These are phyloP conservation scores for Colletotrichum agaves DNA, from an alignment of 2,329 filamentous ascomycete genomes.

Conservation along the genomic window DNA sequence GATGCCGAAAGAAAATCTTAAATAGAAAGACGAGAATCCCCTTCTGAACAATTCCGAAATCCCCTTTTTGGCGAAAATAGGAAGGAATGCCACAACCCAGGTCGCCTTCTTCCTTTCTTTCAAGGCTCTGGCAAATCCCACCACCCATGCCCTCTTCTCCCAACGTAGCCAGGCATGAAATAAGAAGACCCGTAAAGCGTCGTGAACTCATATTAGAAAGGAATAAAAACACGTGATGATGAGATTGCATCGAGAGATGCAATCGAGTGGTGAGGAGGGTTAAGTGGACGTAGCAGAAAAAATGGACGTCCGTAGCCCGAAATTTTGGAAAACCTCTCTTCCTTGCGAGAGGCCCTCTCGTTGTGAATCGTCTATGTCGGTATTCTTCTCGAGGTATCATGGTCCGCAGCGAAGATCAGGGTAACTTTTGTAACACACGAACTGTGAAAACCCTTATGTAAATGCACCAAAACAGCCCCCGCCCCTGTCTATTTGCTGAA, in stretches of 20 bases:
- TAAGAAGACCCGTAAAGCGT: slow-evolving; percentile 34
- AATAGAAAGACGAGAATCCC: slow-evolving; percentile 29
- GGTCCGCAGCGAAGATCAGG: slow-evolving; percentile 53
- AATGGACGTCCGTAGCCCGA: slow-evolving; percentile 45
- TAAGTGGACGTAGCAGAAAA: slow-evolving; percentile 45
- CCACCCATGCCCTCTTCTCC: slow-evolving; percentile 7
- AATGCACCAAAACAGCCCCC: slow-evolving; percentile 59
- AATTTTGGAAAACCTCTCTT: slow-evolving; percentile 41
- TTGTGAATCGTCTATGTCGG: slow-evolving; percentile 56
- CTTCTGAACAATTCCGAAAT: slow-evolving; percentile 35
- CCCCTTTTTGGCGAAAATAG: slow-evolving; percentile 29
- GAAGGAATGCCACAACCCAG: slow-evolving; percentile 27
- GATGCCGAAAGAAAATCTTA: slow-evolving; percentile 22
- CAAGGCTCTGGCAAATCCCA: slow-evolving; percentile 22
- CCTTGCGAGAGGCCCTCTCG: slow-evolving; percentile 48
- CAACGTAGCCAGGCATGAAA: slow-evolving; percentile 27
- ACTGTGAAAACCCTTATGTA: slow-evolving; percentile 57
- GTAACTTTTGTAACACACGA: slow-evolving; percentile 61
- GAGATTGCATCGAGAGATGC: slow-evolving; percentile 26
- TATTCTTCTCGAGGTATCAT: slow-evolving; percentile 59
- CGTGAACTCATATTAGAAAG: slow-evolving; percentile 38
- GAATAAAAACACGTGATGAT: slow-evolving; percentile 31
- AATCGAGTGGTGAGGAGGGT: slow-evolving; percentile 35
- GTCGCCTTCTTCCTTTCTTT: slow-evolving; percentile 29
- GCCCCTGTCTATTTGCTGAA: slow-evolving; percentile 63